Base-by-base conservation (phyloP, 2,329 filamentous ascomycete species). In the Aspergillus quadrilineatus region DNA sequence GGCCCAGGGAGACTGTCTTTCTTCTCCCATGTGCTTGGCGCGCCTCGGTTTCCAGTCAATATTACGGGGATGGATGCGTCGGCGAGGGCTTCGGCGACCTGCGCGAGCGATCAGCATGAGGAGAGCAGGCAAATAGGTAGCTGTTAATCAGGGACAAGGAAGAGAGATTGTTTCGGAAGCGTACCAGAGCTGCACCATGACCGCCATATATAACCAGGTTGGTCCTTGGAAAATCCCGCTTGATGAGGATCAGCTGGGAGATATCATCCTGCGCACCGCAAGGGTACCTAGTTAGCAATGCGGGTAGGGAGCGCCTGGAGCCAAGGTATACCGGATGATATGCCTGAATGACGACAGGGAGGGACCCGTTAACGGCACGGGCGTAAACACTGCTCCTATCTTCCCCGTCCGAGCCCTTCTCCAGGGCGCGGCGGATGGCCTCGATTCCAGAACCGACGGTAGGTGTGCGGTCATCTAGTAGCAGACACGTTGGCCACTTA, bases 1-100 rank as follows among this genome's bases (percentile, higher is more conserved):
- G 77, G 77, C 0, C 78, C 78, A 0, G 73, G 65, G 0, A 79
- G 67, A 3, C 69, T 66, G 43, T 75, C 69, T 9, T 68, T 69
- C 41, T 70, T 73, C 6, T 76, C 70, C 65, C 73, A 79, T 12
- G 41, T 55, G 39, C 69, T 65, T 10, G 65, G 61, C 0, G 62
- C 73, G 1, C 69, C 67, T 3, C 74, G 73, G 41, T 69, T 71
- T 12, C 67, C 69, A n/a, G 74, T 74, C 2, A 80, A 66, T 26
- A 80, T 77, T n/a, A 79, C 65, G 2, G 77, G 72, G 28, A 80
- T 73, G 14, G 66, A 63, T n/a, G 74, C 70, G 26, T 65, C 62
- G 4, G 76, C 75, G 3, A 79, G 68, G 28, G 0, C 83, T 85
- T 15, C 77, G 65, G 72, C 53, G 22, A 58, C 9, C 8, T 36